Percentiles rank a stretch among this genome's conserved stretches.
Evolutionary conservation across 768 basidiomycete genomes (phyloP).

Genomic region (Dacryopinax spathularia): DNA sequence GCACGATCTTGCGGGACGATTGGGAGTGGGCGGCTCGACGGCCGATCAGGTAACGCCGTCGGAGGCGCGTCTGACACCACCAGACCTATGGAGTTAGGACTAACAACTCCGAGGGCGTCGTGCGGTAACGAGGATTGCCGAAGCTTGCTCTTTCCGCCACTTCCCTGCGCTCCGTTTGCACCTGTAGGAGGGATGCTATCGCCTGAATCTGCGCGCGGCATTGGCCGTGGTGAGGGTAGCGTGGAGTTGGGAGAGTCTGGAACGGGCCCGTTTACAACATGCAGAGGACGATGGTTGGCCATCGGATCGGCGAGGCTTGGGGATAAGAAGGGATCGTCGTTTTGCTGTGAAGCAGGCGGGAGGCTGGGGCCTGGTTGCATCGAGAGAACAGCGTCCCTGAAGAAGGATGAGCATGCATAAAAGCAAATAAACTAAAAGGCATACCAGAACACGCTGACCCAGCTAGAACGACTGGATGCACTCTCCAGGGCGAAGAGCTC

Average conservation of each 20-base stretch:
- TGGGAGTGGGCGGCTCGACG: not conserved
- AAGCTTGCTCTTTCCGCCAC: not conserved
- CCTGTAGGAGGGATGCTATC: not conserved
- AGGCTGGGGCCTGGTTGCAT: not conserved
- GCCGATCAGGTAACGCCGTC: not conserved
- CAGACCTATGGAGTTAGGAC: not conserved
- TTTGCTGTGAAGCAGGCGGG: not conserved
- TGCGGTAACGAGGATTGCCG: not conserved
- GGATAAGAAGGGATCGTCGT: not conserved
- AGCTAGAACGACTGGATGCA: not conserved
- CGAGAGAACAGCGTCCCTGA: not conserved
- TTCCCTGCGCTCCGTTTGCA: not conserved
- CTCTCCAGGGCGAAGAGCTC: not conserved
- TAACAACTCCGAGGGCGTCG: not conserved
- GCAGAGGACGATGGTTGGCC: not conserved
- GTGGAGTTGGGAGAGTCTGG: not conserved
- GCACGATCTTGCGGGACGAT: not conserved
- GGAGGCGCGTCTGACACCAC: not conserved
- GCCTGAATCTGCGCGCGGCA: not conserved
- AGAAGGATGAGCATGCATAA: not conserved
- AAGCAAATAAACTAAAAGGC: not conserved
- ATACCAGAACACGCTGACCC: conserved; percentile 1
- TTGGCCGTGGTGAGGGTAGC: not conserved
- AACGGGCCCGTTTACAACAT: not conserved
- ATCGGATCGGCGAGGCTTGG: not conserved